These are phyloP conservation scores for Warburgia ugandensis DNA, from an alignment of 164 flowering plant species.

Conservation along the genomic window DNA sequence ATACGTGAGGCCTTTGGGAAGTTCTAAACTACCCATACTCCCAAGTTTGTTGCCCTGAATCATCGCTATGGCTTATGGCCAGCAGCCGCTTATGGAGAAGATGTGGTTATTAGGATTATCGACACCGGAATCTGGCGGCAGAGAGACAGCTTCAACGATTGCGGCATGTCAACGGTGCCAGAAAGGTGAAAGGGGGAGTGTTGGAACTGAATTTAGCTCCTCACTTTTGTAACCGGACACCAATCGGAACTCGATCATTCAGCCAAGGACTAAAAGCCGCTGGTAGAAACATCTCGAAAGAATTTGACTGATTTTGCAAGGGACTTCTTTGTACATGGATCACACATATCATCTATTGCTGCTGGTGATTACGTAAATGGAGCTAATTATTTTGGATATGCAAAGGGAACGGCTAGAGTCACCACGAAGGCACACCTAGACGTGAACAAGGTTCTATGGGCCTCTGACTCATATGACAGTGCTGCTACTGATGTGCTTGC, in stretches of 20 bases:
- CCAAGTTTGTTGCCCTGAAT: constrained; percentile 13
- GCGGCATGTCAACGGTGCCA: constrained; percentile 15
- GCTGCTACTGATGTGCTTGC: constrained; percentile 33
- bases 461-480: not conserved
- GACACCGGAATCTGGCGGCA: constrained; percentile 21
- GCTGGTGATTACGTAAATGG: constrained; percentile 31
- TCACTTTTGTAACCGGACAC: constrained; percentile 31
- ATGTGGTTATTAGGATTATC: constrained; percentile 21
- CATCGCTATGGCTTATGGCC: constrained; percentile 15
- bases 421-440: constrained; percentile 43
- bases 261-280: constrained; percentile 26
- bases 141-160: constrained; percentile 16
- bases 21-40: constrained; percentile 19
- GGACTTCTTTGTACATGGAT: constrained; percentile 37
- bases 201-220: constrained; percentile 10
- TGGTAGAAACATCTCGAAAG: constrained; percentile 1
- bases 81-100: constrained; percentile 19
- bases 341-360: constrained; percentile 43
- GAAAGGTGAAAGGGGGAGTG: constrained; percentile 24
- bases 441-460: constrained; percentile 38
- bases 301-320: constrained; percentile 26
- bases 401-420: constrained; percentile 27
- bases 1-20: constrained; percentile 9
- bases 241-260: constrained; percentile 35
- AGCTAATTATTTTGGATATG: constrained; percentile 39